Evolutionary conservation across 148 eudicot species (phyloP), one percentile per base, ranked within the genome.

Genomic region (Pouteria glomerata): DNA sequence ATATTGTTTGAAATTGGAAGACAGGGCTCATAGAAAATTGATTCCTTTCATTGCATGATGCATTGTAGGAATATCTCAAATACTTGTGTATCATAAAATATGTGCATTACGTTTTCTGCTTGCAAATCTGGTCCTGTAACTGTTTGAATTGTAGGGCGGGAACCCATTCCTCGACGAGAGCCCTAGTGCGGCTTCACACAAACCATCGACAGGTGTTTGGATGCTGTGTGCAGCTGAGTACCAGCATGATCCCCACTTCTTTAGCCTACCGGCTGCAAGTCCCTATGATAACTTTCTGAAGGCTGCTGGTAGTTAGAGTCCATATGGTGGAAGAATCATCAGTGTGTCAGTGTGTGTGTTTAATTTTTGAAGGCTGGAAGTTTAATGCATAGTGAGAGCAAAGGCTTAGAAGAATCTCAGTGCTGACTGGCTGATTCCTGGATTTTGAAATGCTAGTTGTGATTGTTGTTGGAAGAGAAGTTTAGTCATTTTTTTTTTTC

Each of bases 211-310:
- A 10, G 39, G 65, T 45, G 41, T 63, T 50, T 70, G 80, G 42
- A 76, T 77, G 83, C 39, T 57, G 31, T 86, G 87, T 48, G 80
- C 72, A 60, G 14, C 81, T 1, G 85, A 81, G 61, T 79, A 63
- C 77, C 79, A 84, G 69, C 74, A 75, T 24, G 80, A 82, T 37
- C 74, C 86, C 0, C 66, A 82, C n/a, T 73, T 74, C 58, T 85
- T 70, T 41, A 79, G 61, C 68, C 75, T 86, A 24, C 90, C 90
- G 0, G 66, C 79, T 24, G 75, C 83, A 61, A 84, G 82, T 73
- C 90, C 90, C 39, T 86, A 71, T 2, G 90, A 84, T 70, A 75
- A 82, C 75, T 86, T 86, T 74, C 75, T 84, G 26, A 84, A 78
- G 68, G 85, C 85, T 52, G 90, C 90, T 33, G 85, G 82, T 58